Evolutionary conservation across 768 basidiomycete genomes (phyloP).

Genomic region (Mycena rosella): DNA sequence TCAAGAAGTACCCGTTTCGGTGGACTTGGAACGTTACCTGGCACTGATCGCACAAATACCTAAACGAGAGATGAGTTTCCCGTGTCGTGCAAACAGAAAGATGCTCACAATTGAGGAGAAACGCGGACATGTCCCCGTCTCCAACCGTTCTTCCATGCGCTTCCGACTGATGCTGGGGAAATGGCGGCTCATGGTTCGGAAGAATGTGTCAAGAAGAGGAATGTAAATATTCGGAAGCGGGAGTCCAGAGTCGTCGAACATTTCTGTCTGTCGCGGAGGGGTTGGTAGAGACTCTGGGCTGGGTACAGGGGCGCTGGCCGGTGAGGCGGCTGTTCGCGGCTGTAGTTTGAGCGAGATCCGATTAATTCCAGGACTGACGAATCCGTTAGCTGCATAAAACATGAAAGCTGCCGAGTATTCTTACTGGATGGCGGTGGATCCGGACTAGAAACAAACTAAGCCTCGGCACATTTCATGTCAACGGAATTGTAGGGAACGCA

Average conservation of each 20-base stretch:
- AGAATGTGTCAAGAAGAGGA: slow-evolving; percentile 29
- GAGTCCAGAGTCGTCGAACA: slow-evolving; percentile 26
- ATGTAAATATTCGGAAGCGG: slow-evolving; percentile 22
- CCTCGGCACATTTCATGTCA: not conserved
- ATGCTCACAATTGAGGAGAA: slow-evolving; percentile 27
- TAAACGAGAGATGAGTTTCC: not conserved
- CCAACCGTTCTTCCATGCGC: slow-evolving; percentile 30
- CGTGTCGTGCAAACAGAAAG: not conserved
- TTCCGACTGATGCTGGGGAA: slow-evolving; percentile 31
- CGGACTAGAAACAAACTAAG: not conserved
- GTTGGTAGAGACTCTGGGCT: slow-evolving; percentile 2
- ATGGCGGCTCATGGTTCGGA: slow-evolving; percentile 24
- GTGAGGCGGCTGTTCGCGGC: slow-evolving; percentile 10
- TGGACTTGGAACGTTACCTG: not conserved
- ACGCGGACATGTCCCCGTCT: slow-evolving; percentile 32
- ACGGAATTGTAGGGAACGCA: not conserved
- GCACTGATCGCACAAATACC: slow-evolving; percentile 31
- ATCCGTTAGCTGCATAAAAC: not conserved
- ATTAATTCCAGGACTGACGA: slow-evolving; percentile 28
- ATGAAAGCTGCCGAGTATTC: not conserved
- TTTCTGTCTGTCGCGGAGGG: slow-evolving; percentile 1
- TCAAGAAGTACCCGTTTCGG: not conserved
- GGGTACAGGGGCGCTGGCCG: slow-evolving; percentile 14
- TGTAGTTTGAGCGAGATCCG: slow-evolving; percentile 31
- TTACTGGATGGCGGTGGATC: slow-evolving; percentile 1